These are phyloP conservation scores for Fistulina hepatica DNA, from an alignment of 1,284 basidiomycete species.

Conservation along the genomic window DNA sequence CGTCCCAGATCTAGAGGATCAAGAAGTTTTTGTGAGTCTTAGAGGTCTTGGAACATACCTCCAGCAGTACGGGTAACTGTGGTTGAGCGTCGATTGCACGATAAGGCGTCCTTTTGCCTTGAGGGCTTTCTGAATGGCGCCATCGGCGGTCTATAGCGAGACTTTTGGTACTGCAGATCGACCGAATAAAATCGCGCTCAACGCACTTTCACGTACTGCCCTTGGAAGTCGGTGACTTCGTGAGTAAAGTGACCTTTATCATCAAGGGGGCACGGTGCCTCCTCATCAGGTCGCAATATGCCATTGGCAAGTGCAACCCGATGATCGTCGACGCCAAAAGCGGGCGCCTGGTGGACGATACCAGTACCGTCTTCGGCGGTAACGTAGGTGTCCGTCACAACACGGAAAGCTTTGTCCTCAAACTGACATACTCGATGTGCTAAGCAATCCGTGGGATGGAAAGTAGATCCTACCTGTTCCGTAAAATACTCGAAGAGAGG, in stretches of 20 bases:
- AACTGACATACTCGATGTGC: slow-evolving; percentile 39
- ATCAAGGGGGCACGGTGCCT: slow-evolving; percentile 94
- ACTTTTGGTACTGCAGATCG: too few species aligned
- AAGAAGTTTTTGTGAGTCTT: slow-evolving; percentile 5
- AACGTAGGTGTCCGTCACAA: slow-evolving; percentile 88
- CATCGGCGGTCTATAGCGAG: slow-evolving; percentile 69
- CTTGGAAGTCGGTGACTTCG: slow-evolving; percentile 85
- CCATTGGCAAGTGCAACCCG: slow-evolving; percentile 82
- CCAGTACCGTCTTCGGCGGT: slow-evolving; percentile 92
- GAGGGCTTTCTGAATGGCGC: slow-evolving; percentile 86
- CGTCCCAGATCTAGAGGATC: slow-evolving; percentile 65
- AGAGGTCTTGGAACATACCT: slow-evolving; percentile 40
- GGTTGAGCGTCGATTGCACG: slow-evolving; percentile 78
- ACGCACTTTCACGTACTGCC: slow-evolving; percentile 82
- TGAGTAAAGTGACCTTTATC: slow-evolving; percentile 83
- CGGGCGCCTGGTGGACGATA: slow-evolving; percentile 98
- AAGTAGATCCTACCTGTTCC: slow-evolving; percentile 53
- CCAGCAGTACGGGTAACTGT: slow-evolving; percentile 98
- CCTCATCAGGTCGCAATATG: slow-evolving; percentile 75
- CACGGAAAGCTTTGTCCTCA: slow-evolving; percentile 86
- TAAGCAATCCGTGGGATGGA: not conserved
- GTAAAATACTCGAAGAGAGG: slow-evolving; percentile 96
- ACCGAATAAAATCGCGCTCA: slow-evolving; percentile 1
- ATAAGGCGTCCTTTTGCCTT: slow-evolving; percentile 85
- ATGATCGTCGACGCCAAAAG: slow-evolving; percentile 98